Base-by-base conservation (phyloP, 2,329 filamentous ascomycete genomes). In the Verticillium nonalfalfae region DNA sequence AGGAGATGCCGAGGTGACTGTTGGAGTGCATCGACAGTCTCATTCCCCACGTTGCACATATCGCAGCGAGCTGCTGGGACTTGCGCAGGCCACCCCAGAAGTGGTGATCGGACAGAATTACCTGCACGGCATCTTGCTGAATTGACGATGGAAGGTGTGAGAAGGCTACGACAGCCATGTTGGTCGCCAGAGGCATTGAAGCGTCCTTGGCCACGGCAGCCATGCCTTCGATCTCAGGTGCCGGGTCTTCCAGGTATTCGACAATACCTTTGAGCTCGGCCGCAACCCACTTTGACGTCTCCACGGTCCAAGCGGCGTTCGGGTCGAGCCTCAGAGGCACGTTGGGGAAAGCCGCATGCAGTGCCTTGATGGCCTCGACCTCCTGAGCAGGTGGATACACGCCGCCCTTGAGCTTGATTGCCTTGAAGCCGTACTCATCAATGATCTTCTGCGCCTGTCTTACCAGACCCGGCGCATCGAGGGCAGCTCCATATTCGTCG, bases 21-120 rank as follows among this genome's bases (percentile, higher is more conserved):
- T 78, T 78, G 2, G 76, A 78, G 62, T 78, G 76, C 76, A 78
- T 78, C 1, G 74, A 76, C 0, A 78, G 71, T 0, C 74, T 66
- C 65, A 78, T 73, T 1, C 71, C 72, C 75, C 75, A 78, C 4
- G 70, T 78, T 6, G 69, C 67, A 57, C 74, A 76, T 35, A 76
- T 77, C 13, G 70, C 68, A 0, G 74, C 76, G 31, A 78, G 64
- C 0, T 66, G 71, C 61, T 78, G 76, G 0, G 76, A 77, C 58
- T 70, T 74, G 34, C 76, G 76, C 11, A 78, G 67, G 0, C 76
- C 76, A 1, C 76, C 76, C 76, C 76, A 78, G 66, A 78, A 78
- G 58, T 78, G 76, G 56, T 78, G 76, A 35, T 78, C 76, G 0
- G 75, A 76, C 0, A 78, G 62, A 1, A 78, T 66, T 0, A 78